Conservation (phyloP, 2,329 filamentous ascomycete species). For the Metarhizium brunneum region DNA sequence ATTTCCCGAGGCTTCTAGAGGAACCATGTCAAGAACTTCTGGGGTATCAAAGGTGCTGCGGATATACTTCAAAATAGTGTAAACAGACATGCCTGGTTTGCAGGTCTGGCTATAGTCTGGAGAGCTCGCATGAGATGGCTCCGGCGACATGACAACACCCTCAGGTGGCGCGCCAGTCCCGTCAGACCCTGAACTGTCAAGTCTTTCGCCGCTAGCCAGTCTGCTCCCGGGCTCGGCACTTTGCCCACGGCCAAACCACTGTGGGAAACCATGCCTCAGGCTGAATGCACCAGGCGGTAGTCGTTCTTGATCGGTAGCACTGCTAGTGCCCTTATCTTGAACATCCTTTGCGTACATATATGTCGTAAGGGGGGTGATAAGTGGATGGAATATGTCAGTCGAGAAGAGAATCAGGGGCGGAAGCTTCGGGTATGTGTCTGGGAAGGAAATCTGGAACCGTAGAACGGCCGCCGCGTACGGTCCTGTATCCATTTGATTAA, state of each 20-base stretch:
- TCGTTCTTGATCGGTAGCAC: constrained; percentile 72
- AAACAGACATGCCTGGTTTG: constrained; percentile 42
- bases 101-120: constrained; percentile 32
- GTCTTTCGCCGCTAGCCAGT: constrained; percentile 31
- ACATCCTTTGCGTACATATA: constrained; percentile 83
- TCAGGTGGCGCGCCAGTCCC: constrained; percentile 8
- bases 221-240: constrained; percentile 29
- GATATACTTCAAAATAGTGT: constrained; percentile 71
- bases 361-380: constrained; percentile 87
- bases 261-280: constrained; percentile 79
- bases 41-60: constrained; percentile 74
- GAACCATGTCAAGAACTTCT: constrained; percentile 65
- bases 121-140: constrained; percentile 15
- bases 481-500: constrained; percentile 39
- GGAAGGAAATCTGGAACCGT: constrained; percentile 84
- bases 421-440: constrained; percentile 65
- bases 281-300: constrained; percentile 86
- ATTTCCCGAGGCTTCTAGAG: constrained; percentile 77
- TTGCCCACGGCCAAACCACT: constrained; percentile 67
- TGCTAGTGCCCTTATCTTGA: constrained; percentile 66
- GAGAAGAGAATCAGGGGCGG: constrained; percentile 82
- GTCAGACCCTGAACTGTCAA: constrained; percentile 16
- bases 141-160: constrained; percentile 20
- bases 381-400: constrained; percentile 89
- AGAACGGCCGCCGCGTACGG: constrained; percentile 83